Percentiles rank a stretch among this genome's conserved stretches.
phyloP scores from a whole-genome alignment of 768 basidiomycete species.

The Leccinum truebloodii region DNA sequence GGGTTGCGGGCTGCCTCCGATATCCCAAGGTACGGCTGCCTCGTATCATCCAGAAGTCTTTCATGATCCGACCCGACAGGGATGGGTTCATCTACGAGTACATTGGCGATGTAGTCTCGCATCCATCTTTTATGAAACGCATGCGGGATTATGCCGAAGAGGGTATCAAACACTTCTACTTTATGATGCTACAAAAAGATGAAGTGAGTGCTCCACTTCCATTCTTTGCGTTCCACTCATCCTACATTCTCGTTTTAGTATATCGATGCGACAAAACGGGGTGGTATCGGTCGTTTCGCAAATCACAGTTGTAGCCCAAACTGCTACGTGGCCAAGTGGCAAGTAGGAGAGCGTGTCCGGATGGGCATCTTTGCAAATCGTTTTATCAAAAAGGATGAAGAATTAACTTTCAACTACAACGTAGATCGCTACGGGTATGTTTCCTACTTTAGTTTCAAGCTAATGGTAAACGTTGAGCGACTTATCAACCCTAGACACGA shows the following conservation, averaged over 20 bases:
- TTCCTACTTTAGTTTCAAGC: not conserved
- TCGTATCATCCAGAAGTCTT: not conserved
- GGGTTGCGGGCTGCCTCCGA: conserved; percentile 79
- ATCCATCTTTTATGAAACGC: conserved; percentile 83
- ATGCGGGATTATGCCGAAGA: conserved; percentile 94
- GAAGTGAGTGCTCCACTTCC: conserved; percentile 61
- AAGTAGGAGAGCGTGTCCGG: conserved; percentile 81
- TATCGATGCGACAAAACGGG: conserved; percentile 96
- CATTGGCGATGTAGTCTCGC: conserved; percentile 93
- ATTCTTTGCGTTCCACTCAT: conserved; percentile 1
- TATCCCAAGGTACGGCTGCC: conserved; percentile 56
- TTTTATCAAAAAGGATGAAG: conserved; percentile 73
- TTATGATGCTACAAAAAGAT: conserved; percentile 99
- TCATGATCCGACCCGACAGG: conserved; percentile 42
- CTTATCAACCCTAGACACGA: conserved; percentile 63
- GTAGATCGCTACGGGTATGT: conserved; percentile 97
- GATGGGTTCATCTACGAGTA: conserved; percentile 97
- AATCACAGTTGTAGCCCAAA: conserved; percentile 99
- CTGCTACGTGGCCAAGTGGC: conserved; percentile 98
- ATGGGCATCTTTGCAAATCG: conserved; percentile 99
- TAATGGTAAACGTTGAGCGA: not conserved
- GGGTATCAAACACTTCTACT: conserved; percentile 96
- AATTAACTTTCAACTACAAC: conserved; percentile 98
- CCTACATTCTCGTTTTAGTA: conserved; percentile 50
- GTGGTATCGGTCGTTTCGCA: conserved; percentile 95